A percentile compares a stretch with the other conserved stretches of the same genome.
Evolutionary conservation across 2,329 filamentous ascomycete genomes (phyloP).

Genomic region (Stachybotrys elegans): DNA sequence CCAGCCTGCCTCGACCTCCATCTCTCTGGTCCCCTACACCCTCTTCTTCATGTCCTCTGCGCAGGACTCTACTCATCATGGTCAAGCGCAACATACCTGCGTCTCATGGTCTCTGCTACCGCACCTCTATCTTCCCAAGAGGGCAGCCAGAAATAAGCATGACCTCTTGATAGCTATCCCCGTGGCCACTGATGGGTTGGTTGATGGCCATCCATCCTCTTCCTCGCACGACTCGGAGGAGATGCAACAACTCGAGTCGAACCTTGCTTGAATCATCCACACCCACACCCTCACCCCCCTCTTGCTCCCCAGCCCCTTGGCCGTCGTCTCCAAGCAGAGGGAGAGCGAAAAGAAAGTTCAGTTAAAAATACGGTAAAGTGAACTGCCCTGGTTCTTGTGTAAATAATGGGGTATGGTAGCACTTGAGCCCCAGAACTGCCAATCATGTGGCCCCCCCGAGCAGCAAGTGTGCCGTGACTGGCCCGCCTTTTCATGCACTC

Average conservation of each 20-base stretch:
- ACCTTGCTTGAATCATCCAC: no score
- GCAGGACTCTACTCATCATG: neutral
- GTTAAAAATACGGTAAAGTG: no score
- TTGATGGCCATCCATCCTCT: no score
- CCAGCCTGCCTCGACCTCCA: neutral
- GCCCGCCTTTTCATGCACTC: neutral
- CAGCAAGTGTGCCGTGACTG: conserved; percentile 10
- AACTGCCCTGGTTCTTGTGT: neutral
- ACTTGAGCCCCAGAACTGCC: conserved; percentile 16
- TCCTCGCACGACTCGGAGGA: no score
- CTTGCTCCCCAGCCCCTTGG: no score
- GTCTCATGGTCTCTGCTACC: no score
- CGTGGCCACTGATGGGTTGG: neutral
- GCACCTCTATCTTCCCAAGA: no score
- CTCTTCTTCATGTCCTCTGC: neutral
- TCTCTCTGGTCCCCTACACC: neutral
- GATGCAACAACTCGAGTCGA: no score
- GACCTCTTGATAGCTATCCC: neutral
- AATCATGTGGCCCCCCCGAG: conserved; percentile 26
- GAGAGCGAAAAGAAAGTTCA: no score
- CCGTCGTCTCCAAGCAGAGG: no score
- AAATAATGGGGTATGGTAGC: conserved; percentile 9
- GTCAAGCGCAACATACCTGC: neutral
- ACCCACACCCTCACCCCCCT: no score
- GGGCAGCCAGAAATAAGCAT: neutral